Base-by-base conservation (phyloP, 2,329 filamentous ascomycete species). In the Cercospora sesami region DNA sequence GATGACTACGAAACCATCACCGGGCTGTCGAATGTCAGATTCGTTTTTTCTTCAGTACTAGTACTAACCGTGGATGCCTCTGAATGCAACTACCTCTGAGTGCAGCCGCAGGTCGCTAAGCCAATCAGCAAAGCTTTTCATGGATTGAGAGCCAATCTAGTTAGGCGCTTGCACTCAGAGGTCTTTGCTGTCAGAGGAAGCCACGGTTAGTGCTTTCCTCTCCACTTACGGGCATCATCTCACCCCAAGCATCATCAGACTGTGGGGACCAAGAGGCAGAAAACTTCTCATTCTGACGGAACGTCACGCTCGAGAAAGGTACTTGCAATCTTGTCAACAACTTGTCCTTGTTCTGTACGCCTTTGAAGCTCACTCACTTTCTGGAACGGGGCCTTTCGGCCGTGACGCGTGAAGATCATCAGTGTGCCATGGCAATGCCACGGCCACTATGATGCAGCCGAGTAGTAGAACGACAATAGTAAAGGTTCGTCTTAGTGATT, bases 1-100 rank as follows among this genome's bases (percentile, higher is more conserved):
- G 60, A 79, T 65, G 57, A 75, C 72, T 58, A 80, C 69, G 69
- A 79, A 79, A 59, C 78, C 78, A 61, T 78, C 73, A 33, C 77
- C 78, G 6, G 69, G 71, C 69, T 68, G 55, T 53, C 18, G 4
- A 57, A 57, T 57, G 53, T 39, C 5, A 39, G 36, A 39, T 16
- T 39, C 36, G 14, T 39, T 3, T n/a, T 39, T 3, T 39, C 36
- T n/a, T 39, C 36, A 3, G 6, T 39, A 39, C 36, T 39, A n/a
- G 36, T 39, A 16, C 14, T 39, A 7, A 39, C 14, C 33, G 33
- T 39, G 33, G 14, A 39, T 6, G 16, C 33, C 33, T 39, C 33
- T 39, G 33, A 39, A 39, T 39, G 14, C 33, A 39, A 39, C 33
- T 6, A 39, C 14, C 33, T 39, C 33, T 16, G 33, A 39, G 33